Conservation (phyloP, 495 filamentous ascomycete species). For the Annulohypoxylon moriforme region DNA sequence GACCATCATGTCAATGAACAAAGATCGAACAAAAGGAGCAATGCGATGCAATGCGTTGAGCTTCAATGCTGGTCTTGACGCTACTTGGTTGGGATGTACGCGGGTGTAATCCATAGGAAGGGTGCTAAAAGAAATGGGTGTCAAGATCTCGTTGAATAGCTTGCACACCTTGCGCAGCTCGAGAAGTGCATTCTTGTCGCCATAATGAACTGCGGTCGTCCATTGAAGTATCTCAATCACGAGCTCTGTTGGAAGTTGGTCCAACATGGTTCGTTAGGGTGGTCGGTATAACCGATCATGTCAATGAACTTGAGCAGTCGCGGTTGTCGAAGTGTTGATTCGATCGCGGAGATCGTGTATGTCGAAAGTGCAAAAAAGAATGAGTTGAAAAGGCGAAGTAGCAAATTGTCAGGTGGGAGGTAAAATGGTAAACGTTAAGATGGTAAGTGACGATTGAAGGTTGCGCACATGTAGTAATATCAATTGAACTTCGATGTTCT, state of each 20-base stretch:
- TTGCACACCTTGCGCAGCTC: slow-evolving; percentile 42
- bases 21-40: slow-evolving; percentile 34
- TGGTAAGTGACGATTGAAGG: neutral
- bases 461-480: neutral
- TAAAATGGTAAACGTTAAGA: neutral
- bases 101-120: slow-evolving; percentile 48
- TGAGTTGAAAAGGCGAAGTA: neutral
- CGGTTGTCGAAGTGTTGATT: neutral
- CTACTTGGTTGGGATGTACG: slow-evolving; percentile 26
- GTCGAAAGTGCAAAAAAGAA: neutral
- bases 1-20: slow-evolving; percentile 48
- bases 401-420: neutral
- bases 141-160: slow-evolving; percentile 42
- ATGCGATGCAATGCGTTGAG: slow-evolving; percentile 36
- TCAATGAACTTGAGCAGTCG: neutral
- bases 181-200: slow-evolving; percentile 37
- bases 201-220: slow-evolving; percentile 18
- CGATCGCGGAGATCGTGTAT: neutral
- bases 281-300: neutral
- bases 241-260: slow-evolving; percentile 32
- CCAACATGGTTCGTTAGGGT: slow-evolving; percentile 3
- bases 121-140: slow-evolving; percentile 35
- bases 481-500: too few species aligned
- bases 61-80: slow-evolving; percentile 4
- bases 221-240: slow-evolving; percentile 32